Evolutionary conservation across 2,329 filamentous ascomycete species (phyloP), one percentile per base, ranked within the genome.

Genomic region (Tothia fuscella): DNA sequence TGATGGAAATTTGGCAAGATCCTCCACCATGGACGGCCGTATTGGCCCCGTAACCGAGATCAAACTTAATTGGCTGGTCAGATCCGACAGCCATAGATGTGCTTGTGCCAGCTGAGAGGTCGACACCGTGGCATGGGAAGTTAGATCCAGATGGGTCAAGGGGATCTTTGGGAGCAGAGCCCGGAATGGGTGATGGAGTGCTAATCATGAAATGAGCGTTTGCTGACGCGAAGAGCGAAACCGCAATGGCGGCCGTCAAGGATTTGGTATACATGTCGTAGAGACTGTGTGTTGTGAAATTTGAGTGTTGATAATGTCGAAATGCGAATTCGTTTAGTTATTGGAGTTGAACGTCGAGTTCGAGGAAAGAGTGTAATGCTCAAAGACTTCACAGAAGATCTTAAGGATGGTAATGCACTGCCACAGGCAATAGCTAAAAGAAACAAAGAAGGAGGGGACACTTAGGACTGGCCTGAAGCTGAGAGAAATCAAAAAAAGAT

Each of bases 1-100:
- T 91, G 51, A 98, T 66, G 6, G 80, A 82, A 44, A 96, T 64
- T 53, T 98, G 91, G 65, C 91, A 96, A 0, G 85, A 93, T 0
- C 91, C 91, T 41, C 91, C 91, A 14, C 88, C 88, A 51, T 98
- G 91, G 0, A 80, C 76, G 3, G 87, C 88, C 37, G 70, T 71
- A 16, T 87, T 88, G 0, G 63, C 59, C 14, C 62, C 62, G 1
- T 54, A 53, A 48, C 59, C 64, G 13, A 50, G 42, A 7, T 58
- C 62, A 59, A 93, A 85, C 1, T 65, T 57, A 2, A 93, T 70
- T 0, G 63, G 56, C 50, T 80, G 72, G 0, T 56, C 49, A 4
- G 72, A 72, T 5, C 82, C 82, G 13, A 81, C 69, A 1, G 70
- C 64, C 60, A 82, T 82, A 2, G 60, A 53, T 45, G 79, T 85